These are phyloP conservation scores for Phoma herbarum DNA, from an alignment of 2,329 filamentous ascomycete genomes.

Conservation along the genomic window DNA sequence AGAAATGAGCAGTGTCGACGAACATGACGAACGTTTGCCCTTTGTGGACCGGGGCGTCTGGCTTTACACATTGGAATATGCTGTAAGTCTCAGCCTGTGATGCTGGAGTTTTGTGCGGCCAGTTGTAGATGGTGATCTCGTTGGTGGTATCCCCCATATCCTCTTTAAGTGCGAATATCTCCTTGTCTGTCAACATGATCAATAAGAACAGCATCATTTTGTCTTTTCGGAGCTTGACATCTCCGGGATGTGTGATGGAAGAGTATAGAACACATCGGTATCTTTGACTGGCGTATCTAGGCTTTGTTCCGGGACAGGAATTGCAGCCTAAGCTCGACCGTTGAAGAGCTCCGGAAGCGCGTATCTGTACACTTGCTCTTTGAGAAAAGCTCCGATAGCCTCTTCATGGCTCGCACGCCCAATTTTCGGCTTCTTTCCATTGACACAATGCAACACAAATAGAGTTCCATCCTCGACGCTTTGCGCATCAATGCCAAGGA, in stretches of 20 bases:
- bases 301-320: background rate
- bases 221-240: constrained; percentile 54
- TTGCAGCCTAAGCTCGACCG: background rate
- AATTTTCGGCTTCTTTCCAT: background rate
- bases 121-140: constrained; percentile 19
- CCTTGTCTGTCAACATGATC: constrained; percentile 14
- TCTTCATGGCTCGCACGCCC: constrained; percentile 9
- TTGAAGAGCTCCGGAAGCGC: background rate
- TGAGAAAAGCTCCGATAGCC: background rate
- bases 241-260: constrained; percentile 19
- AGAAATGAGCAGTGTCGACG: constrained; percentile 4
- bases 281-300: background rate
- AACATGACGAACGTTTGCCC: constrained; percentile 10
- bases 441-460: constrained; percentile 3
- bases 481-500: constrained; percentile 4
- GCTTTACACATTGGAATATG: constrained; percentile 11
- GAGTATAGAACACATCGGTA: background rate
- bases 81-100: constrained; percentile 15
- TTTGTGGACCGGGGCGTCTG: background rate
- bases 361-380: background rate
- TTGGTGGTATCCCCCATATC: constrained; percentile 12
- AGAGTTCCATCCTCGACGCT: constrained; percentile 1
- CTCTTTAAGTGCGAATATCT: constrained; percentile 1
- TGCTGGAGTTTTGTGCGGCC: constrained; percentile 14
- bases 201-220: constrained; percentile 10